These are phyloP conservation scores for Xylaria sp. DNA, from an alignment of 2,329 filamentous ascomycete species.

Conservation along the genomic window DNA sequence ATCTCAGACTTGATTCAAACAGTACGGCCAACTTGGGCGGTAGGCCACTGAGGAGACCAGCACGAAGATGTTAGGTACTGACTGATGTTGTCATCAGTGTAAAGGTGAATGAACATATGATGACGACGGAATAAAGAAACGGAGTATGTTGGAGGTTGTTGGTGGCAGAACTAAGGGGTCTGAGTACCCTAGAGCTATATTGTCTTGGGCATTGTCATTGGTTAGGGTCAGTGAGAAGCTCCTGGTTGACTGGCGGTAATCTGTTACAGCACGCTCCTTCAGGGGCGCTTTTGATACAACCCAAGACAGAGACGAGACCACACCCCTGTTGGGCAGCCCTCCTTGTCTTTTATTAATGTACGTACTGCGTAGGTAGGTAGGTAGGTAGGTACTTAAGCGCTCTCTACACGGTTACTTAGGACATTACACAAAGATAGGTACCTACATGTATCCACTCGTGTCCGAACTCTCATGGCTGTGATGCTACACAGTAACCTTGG, in stretches of 20 bases:
- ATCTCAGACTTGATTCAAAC: background rate
- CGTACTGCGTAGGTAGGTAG: too few relatives aligned
- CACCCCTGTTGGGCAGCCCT: background rate
- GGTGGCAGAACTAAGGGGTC: conserved; percentile 1
- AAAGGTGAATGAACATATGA: background rate
- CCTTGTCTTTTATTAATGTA: background rate
- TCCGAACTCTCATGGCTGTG: too few relatives aligned
- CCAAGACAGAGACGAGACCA: conserved; percentile 43
- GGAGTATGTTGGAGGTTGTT: conserved; percentile 20
- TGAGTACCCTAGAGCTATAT: background rate
- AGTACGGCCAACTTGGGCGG: conserved; percentile 11
- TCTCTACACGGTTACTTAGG: too few relatives aligned
- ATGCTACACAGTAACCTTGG: background rate
- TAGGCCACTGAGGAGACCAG: background rate
- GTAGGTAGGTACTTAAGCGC: too few relatives aligned
- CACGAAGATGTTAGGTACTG: background rate
- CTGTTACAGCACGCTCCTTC: conserved; percentile 54
- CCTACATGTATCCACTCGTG: too few relatives aligned
- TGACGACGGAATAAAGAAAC: conserved; percentile 8
- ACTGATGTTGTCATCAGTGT: background rate
- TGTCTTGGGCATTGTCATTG: conserved; percentile 12
- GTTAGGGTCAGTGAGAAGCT: background rate
- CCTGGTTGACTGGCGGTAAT: conserved; percentile 34
- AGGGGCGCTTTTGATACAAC: conserved; percentile 50
- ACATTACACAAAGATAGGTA: too few relatives aligned